Evolutionary conservation across 2,329 filamentous ascomycete species (phyloP), one percentile per base, ranked within the genome.

Genomic region (Ceratocystis cubensis): DNA sequence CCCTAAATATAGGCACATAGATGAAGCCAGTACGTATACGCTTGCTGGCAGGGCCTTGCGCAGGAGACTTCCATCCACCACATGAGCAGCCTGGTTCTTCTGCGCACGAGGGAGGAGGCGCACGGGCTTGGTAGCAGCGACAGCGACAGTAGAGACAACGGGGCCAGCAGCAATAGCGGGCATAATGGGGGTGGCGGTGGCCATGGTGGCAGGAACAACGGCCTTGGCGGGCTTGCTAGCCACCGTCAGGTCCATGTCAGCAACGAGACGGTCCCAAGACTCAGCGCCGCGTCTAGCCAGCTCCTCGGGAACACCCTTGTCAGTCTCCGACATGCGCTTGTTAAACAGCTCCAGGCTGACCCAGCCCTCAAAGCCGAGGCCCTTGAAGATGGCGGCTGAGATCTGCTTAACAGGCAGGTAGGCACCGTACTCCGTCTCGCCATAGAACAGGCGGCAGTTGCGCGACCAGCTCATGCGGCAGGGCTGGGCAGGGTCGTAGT

Each of bases 381-480:
- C 82, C 8, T 84, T 79, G 22, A 89, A 78, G 62, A 91, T 81
- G 0, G 84, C 81, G 48, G 79, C 74, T 0, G 84, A 78, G 22
- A 91, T 81, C 41, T 85, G 79, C 65, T 79, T 76, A 5, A 87
- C 79, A 0, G 88, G 88, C 1, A 92, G 75, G 71, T 90, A 91
- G 0, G 82, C 88, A 0, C 86, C 86, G 1, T 78, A 75, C 2
- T 84, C 78, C 59, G 78, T 75, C 73, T 89, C 87, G 22, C 76
- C 75, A 62, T 78, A 78, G 57, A 78, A 77, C 1, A 91, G 2
- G 20, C 89, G 78, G 69, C 86, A 88, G 72, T 91, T 91, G 20
- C 89, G 72, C 0, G 74, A 89, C 89, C 89, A 93, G 71, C 82
- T 89, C 89, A 93, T 92, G 2, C 86, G 76, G 0, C 72, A 6